Percentiles rank a stretch among this genome's conserved stretches.
phyloP scores from a whole-genome alignment of 805 yeast genomes.

The Saccharomycopsis olivae region DNA sequence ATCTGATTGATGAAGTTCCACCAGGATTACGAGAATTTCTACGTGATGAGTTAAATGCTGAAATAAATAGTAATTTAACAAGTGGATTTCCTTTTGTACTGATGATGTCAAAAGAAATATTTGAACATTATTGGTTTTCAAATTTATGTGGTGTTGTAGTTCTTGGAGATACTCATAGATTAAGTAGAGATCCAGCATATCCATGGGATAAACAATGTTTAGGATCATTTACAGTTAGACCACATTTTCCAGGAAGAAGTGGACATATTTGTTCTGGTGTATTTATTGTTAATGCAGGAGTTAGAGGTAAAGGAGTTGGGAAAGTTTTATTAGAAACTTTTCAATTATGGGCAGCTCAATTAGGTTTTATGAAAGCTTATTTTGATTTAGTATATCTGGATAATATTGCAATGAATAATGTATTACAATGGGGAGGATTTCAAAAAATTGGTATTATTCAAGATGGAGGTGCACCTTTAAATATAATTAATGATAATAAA shows the following conservation, averaged over 20 bases:
- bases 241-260: conserved; percentile 87
- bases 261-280: conserved; percentile 89
- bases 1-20: conserved; percentile 58
- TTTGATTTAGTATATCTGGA: conserved; percentile 85
- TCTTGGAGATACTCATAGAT: conserved; percentile 37
- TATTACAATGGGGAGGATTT: conserved; percentile 70
- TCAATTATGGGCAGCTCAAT: conserved; percentile 80
- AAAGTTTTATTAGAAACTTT: conserved; percentile 73
- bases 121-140: conserved; percentile 81
- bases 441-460: conserved; percentile 69
- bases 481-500: too few species aligned
- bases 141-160: conserved; percentile 68
- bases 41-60: conserved; percentile 90
- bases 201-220: conserved; percentile 92
- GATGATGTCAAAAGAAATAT: conserved; percentile 62
- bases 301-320: conserved; percentile 88
- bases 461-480: conserved; percentile 82
- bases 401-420: conserved; percentile 69
- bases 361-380: conserved; percentile 78
- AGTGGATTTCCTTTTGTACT: conserved; percentile 74
- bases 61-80: conserved; percentile 79
- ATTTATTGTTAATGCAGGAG: conserved; percentile 85
- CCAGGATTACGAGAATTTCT: conserved; percentile 68
- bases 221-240: conserved; percentile 77
- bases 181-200: conserved; percentile 20